Evolutionary conservation across 768 basidiomycete species (phyloP), one percentile per base, ranked within the genome.

Genomic region (Mycena haematopus): DNA sequence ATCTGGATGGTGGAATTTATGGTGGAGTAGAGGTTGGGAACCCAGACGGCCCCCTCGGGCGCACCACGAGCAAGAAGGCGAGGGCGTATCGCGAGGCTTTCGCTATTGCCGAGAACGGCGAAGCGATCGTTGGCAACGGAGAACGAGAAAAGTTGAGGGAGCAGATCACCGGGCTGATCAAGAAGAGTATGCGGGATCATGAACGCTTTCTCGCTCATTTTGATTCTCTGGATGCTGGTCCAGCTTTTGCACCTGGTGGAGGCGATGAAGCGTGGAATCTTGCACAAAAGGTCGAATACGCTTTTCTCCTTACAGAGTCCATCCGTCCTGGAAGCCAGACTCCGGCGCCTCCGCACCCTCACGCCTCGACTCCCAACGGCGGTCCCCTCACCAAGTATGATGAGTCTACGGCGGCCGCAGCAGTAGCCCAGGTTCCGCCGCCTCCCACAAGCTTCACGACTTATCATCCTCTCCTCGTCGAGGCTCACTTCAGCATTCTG

Each of bases 11-110:
- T 47, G 88, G 92, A 8, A 84, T 82, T 61, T 93, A 89, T 62
- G 93, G 93, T n/a, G 93, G 92, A 1, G 86, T 92, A 25, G 92
- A 94, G 75, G 82, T 90, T n/a, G 90, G 89, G 11, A 88, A 93
- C 69, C 86, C 88, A 2, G 87, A 91, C 45, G 92, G 94, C 2
- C 90, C 91, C 1, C 73, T 95, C 33, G 91, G 93, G 0, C 78
- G 75, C 44, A 75, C 72, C 57, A 76, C 82, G 45, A 86, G 87
- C 10, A 71, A 76, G 36, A 95, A 94, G 76, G 74, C 84, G 25
- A 70, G 72, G 47, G 89, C 87, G 3, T 96, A 95, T 71, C 81
- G 86, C 24, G 70, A 76, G 38, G 82, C 81, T 8, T 81, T 95
- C 25, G 82, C 79, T n/a, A 21, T 64, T 21, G 62, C 38, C 14